Conservation (phyloP, 73 alveolate genomes). For the Durusdinium trenchii region DNA sequence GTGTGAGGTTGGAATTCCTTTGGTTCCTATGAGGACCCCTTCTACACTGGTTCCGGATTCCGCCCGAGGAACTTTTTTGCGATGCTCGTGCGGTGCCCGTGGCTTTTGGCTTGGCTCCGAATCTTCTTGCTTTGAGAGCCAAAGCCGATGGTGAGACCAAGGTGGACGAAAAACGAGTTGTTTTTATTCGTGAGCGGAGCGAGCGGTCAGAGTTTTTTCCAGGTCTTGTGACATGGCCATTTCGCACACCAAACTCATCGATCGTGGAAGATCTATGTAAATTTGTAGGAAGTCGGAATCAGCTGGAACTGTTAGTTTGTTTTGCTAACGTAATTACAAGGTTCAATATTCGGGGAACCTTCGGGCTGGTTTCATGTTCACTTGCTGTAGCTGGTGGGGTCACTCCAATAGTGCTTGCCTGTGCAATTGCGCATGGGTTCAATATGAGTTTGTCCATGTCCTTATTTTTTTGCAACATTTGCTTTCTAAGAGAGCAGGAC, state of each 20-base stretch:
- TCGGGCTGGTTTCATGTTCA: neutral
- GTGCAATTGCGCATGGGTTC: no score
- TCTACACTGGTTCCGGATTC: no score
- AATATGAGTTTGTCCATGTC: neutral
- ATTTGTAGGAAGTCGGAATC: neutral
- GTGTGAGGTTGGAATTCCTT: no score
- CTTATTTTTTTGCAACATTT: neutral
- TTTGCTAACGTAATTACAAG: no score
- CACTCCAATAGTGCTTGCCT: no score
- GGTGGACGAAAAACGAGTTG: neutral
- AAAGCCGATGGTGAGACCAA: slow-evolving; percentile 39
- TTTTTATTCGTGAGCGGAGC: no score
- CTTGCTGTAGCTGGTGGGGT: neutral
- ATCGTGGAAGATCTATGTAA: neutral
- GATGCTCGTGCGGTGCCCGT: slow-evolving; percentile 69
- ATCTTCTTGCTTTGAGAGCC: slow-evolving; percentile 13
- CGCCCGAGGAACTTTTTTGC: slow-evolving; percentile 21
- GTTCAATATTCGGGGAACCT: neutral
- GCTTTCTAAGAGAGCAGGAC: neutral
- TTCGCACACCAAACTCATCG: neutral
- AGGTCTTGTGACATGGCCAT: neutral
- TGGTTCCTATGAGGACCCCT: no score
- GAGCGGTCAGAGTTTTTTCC: neutral
- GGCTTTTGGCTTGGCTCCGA: slow-evolving; percentile 32
- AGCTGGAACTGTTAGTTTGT: neutral